These are phyloP conservation scores for Monascus ruber DNA, from an alignment of 2,329 filamentous ascomycete genomes.

Conservation along the genomic window DNA sequence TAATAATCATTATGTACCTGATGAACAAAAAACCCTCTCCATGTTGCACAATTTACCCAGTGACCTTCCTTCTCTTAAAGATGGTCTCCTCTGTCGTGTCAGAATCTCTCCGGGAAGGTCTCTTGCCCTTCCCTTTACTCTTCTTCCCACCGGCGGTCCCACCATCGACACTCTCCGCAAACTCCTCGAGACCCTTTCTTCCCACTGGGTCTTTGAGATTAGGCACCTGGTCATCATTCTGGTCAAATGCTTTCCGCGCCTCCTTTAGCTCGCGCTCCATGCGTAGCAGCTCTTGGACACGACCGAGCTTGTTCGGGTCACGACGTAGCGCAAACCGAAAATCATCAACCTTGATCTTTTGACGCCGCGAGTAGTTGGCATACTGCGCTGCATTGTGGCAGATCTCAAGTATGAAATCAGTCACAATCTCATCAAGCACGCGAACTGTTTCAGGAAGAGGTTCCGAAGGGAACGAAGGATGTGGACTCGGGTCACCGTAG, in stretches of 20 bases:
- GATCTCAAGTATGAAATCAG: constrained; percentile 90
- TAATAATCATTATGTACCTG: too few species aligned
- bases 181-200: constrained; percentile 22
- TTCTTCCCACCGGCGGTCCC: constrained; percentile 19
- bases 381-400: constrained; percentile 80
- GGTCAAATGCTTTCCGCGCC: constrained; percentile 52
- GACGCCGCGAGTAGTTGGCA: constrained; percentile 74
- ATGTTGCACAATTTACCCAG: background rate
- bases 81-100: constrained; percentile 25
- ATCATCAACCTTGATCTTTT: constrained; percentile 97
- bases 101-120: constrained; percentile 18
- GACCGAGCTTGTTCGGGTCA: constrained; percentile 74
- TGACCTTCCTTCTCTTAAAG: constrained; percentile 23
- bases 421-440: constrained; percentile 87
- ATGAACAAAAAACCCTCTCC: too few species aligned
- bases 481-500: constrained; percentile 33
- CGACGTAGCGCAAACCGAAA: constrained; percentile 88
- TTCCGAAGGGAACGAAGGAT: constrained; percentile 57
- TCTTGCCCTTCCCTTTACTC: constrained; percentile 26
- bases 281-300: constrained; percentile 79
- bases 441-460: constrained; percentile 76
- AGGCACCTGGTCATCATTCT: constrained; percentile 32
- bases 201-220: constrained; percentile 23
- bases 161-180: constrained; percentile 14
- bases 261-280: constrained; percentile 80